phyloP scores from a whole-genome alignment of 352 stramenopile species.

The Phytophthora fragariae region DNA sequence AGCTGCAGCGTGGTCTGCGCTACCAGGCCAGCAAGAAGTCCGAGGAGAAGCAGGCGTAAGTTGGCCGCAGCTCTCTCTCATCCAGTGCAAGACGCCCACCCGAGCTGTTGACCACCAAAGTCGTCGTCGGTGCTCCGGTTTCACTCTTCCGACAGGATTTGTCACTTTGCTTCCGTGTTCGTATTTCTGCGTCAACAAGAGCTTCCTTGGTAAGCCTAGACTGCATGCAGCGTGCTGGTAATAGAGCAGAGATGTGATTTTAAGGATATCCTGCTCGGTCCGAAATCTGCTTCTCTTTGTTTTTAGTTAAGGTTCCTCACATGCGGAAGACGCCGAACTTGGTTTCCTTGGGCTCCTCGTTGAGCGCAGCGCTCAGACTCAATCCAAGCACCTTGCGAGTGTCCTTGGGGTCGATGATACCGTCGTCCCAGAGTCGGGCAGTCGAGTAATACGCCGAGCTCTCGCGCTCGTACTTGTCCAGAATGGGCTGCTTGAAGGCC shows the following conservation, averaged over 20 bases:
- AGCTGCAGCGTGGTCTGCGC: conserved; percentile 72
- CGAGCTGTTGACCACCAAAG: conserved; percentile 19
- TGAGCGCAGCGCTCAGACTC: conserved; percentile 77
- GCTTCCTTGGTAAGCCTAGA: conserved; percentile 30
- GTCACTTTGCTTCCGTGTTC: conserved; percentile 11
- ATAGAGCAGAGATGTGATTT: conserved; percentile 37
- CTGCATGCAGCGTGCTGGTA: conserved; percentile 26
- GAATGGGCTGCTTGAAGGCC: conserved; percentile 95
- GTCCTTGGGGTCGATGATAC: conserved; percentile 97
- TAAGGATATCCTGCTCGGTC: conserved; percentile 19
- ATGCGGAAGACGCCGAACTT: conserved; percentile 98
- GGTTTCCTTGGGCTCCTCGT: conserved; percentile 80
- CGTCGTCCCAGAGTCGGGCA: conserved; percentile 98
- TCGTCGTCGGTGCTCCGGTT: conserved; percentile 18
- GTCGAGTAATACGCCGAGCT: conserved; percentile 96
- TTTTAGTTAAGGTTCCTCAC: conserved; percentile 46
- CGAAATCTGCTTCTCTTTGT: conserved; percentile 10
- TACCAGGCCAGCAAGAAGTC: conserved; percentile 48
- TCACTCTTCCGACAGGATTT: conserved; percentile 23
- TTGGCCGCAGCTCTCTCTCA: conserved; percentile 16
- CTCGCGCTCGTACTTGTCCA: conserved; percentile 97
- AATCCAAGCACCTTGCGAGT: conserved; percentile 90
- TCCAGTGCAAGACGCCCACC: conserved; percentile 14
- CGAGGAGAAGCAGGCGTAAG: conserved; percentile 36
- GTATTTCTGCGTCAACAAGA: conserved; percentile 31